phyloP scores from a whole-genome alignment of 2,329 filamentous ascomycete species.

The Fusarium staphyleae region DNA sequence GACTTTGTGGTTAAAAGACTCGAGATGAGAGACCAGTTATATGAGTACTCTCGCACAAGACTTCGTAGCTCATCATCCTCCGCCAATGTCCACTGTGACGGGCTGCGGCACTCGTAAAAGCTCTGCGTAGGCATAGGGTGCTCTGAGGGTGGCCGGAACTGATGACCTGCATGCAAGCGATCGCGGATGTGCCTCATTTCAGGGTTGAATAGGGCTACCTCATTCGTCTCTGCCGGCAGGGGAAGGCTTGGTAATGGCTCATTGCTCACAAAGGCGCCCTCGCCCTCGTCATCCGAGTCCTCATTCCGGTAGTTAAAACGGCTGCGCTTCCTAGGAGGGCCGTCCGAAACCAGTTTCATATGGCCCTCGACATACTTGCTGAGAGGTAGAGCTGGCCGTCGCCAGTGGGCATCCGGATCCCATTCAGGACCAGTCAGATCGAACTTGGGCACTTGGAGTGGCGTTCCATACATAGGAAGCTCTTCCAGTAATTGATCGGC shows the following conservation, averaged over 20 bases:
- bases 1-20: conserved; percentile 78
- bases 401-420: conserved; percentile 76
- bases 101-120: conserved; percentile 86
- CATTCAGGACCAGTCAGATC: conserved; percentile 64
- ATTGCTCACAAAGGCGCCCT: conserved; percentile 63
- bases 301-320: conserved; percentile 84
- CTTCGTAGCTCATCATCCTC: conserved; percentile 90
- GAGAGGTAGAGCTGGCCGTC: conserved; percentile 77
- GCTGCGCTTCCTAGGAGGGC: conserved; percentile 76
- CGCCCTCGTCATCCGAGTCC: conserved; percentile 67
- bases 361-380: conserved; percentile 88
- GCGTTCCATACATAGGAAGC: conserved; percentile 78
- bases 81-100: conserved; percentile 88
- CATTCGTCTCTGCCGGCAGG: conserved; percentile 71
- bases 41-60: conserved; percentile 89
- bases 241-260: conserved; percentile 54
- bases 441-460: conserved; percentile 64
- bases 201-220: conserved; percentile 87
- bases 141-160: conserved; percentile 92
- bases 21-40: conserved; percentile 97
- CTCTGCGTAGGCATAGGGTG: conserved; percentile 86
- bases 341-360: conserved; percentile 71
- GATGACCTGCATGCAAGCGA: conserved; percentile 86
- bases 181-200: conserved; percentile 91
- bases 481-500: conserved; percentile 81